Base-by-base conservation (phyloP, 2,329 filamentous ascomycete species). In the Neofusicoccum cordaticola region DNA sequence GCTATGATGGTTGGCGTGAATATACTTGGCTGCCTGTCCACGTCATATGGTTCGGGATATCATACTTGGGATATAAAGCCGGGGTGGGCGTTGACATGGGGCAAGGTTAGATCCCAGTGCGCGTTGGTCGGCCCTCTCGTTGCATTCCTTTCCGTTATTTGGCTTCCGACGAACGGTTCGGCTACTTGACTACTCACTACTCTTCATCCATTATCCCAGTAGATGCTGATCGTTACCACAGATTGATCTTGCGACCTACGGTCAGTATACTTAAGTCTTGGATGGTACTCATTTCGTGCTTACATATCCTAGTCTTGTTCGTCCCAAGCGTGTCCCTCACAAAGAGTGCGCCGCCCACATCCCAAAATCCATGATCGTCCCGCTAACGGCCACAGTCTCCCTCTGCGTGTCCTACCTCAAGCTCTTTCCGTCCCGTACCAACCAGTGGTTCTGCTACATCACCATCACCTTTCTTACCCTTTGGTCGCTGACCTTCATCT, bases 381-480 rank as follows among this genome's bases (percentile, higher is more conserved):
- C 68, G 66, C 42, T 65, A 19, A 66, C 17, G 3, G 2, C 17
- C 22, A 5, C 39, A 64, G 44, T 58, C 19, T 64, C 48, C 5
- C 37, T 56, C 22, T 64, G 60, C 13, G 15, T 39, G 4, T 61
- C 65, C 8, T 62, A 62, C 39, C 56, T 65, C 69, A 71, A 68
- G 4, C 71, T 74, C 11, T 74, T 75, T 41, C 72, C 72, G 0
- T 71, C 71, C 0, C 70, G 63, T 15, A 35, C 68, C 2, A 73
- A 73, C 51, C 73, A 69, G 44, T 71, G 68, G 67, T 75, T 75
- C 50, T 75, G 73, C 58, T 65, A 67, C 19, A 42, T 67, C 34
- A 71, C 71, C 66, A 65, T 75, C 8, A 61, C 64, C 12, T 74
- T 71, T 31, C 72, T 69, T 1, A 61, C 71, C 1, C 48, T 66